Percentiles rank a stretch among this genome's conserved stretches.
phyloP scores from a whole-genome alignment of 805 yeast genomes.

The Candida silvicultrix region DNA sequence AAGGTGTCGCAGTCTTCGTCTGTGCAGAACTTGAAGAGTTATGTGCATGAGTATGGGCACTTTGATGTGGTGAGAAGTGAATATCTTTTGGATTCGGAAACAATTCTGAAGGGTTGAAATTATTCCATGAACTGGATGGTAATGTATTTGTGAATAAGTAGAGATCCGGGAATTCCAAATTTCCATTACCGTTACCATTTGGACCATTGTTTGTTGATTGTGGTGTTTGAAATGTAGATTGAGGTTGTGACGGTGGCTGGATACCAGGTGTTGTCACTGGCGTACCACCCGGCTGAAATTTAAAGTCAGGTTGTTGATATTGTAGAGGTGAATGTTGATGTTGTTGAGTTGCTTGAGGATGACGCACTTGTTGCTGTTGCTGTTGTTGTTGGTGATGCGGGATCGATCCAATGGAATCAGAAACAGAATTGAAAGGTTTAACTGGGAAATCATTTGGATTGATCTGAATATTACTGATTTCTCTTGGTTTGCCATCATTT shows the following conservation, averaged over 20 bases:
- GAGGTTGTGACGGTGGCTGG: slow-evolving; percentile 1
- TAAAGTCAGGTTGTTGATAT: slow-evolving; percentile 1
- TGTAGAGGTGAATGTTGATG: slow-evolving; percentile 5
- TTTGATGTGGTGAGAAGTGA: slow-evolving; percentile 6
- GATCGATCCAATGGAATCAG: neutral
- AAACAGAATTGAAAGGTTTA: neutral
- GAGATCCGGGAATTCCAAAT: slow-evolving; percentile 21
- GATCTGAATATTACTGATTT: neutral
- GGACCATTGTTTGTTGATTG: neutral
- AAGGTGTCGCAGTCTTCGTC: neutral
- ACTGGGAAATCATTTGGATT: neutral
- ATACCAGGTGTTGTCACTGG: neutral
- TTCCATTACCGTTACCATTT: slow-evolving; percentile 1
- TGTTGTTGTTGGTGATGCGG: neutral
- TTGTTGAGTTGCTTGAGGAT: slow-evolving; percentile 1
- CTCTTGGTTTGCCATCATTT: neutral
- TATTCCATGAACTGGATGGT: slow-evolving; percentile 10
- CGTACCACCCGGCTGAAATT: neutral
- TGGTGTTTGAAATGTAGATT: neutral
- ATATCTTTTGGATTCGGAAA: slow-evolving; percentile 12
- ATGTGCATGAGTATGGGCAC: neutral
- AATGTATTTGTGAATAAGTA: slow-evolving; percentile 21
- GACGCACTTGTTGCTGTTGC: neutral
- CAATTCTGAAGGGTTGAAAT: slow-evolving; percentile 21
- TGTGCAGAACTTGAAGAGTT: neutral